Evolutionary conservation across 1,139 yeast genomes (phyloP).

Genomic region (Geotrichum reessii): DNA sequence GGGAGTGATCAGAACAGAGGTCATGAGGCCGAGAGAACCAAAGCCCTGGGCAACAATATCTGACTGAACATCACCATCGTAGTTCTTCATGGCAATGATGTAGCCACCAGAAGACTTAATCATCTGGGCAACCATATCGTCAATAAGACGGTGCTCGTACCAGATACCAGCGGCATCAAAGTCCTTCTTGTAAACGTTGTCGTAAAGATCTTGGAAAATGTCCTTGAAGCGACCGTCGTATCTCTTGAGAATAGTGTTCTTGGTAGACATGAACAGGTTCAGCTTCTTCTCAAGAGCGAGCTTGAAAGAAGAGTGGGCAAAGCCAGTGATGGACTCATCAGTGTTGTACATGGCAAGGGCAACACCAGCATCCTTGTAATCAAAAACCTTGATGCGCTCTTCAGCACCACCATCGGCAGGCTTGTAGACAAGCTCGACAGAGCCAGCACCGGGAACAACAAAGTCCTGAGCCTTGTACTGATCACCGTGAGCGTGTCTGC

Average conservation of each 20-base stretch:
- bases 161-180: constrained; percentile 78
- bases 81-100: constrained; percentile 91
- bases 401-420: constrained; percentile 61
- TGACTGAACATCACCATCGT: constrained; percentile 96
- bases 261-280: constrained; percentile 81
- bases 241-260: constrained; percentile 86
- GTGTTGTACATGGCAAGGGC: constrained; percentile 94
- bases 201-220: constrained; percentile 79
- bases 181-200: constrained; percentile 55
- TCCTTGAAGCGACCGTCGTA: constrained; percentile 96
- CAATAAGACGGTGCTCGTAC: constrained; percentile 94
- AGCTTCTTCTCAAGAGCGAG: constrained; percentile 72
- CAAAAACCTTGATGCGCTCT: constrained; percentile 57
- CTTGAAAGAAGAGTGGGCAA: constrained; percentile 89
- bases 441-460: constrained; percentile 73
- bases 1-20: constrained; percentile 87
- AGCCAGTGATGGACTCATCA: constrained; percentile 80
- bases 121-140: constrained; percentile 99
- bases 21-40: constrained; percentile 94
- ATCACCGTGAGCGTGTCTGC: constrained; percentile 96
- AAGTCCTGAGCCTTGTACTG: constrained; percentile 91
- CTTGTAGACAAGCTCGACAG: constrained; percentile 68
- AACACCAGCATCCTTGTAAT: constrained; percentile 74
- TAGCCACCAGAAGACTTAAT: constrained; percentile 91
- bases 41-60: constrained; percentile 97